Percentiles rank a stretch among this genome's conserved stretches.
These are phyloP conservation scores for Testicularia cyperi DNA, from an alignment of 1,284 basidiomycete species.

Conservation along the genomic window DNA sequence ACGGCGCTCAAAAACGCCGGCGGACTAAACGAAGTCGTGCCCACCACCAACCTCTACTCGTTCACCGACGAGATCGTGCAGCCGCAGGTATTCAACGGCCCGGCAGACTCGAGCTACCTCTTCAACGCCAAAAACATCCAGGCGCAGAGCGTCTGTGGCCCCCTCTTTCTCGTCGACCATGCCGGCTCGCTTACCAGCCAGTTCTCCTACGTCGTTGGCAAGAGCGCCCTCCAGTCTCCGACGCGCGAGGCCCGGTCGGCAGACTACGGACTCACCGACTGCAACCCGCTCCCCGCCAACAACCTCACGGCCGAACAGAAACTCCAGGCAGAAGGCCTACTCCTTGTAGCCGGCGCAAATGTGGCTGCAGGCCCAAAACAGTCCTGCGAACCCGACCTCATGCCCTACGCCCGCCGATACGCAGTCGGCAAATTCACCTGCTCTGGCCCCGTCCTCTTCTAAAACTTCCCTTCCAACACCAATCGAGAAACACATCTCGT, in stretches of 20 bases:
- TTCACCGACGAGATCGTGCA: slow-evolving; percentile 25
- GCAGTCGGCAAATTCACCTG: slow-evolving; percentile 24
- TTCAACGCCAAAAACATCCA: slow-evolving; percentile 20
- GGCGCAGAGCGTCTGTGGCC: slow-evolving; percentile 11
- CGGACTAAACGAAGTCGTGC: slow-evolving; percentile 19
- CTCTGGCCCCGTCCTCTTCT: slow-evolving; percentile 12
- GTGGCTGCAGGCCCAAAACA: slow-evolving; percentile 14
- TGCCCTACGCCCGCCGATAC: slow-evolving; percentile 17
- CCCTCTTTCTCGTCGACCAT: slow-evolving; percentile 16
- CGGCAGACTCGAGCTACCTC: slow-evolving; percentile 12
- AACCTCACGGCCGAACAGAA: slow-evolving; percentile 11
- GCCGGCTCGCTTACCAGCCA: slow-evolving; percentile 14
- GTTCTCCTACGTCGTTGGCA: slow-evolving; percentile 20
- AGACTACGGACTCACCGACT: slow-evolving; percentile 12
- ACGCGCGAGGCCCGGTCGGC: slow-evolving; percentile 5
- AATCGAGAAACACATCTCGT: background rate
- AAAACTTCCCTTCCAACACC: too few relatives aligned
- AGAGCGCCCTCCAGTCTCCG: slow-evolving; percentile 1
- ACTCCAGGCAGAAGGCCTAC: background rate
- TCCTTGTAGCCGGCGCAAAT: slow-evolving; percentile 6
- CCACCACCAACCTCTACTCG: slow-evolving; percentile 33
- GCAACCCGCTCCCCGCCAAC: slow-evolving; percentile 14
- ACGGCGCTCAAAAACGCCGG: slow-evolving; percentile 28
- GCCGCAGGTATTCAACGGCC: slow-evolving; percentile 7
- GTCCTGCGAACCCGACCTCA: slow-evolving; percentile 31